phyloP scores from a whole-genome alignment of 345 rosid species.

The Adansonia digitata region DNA sequence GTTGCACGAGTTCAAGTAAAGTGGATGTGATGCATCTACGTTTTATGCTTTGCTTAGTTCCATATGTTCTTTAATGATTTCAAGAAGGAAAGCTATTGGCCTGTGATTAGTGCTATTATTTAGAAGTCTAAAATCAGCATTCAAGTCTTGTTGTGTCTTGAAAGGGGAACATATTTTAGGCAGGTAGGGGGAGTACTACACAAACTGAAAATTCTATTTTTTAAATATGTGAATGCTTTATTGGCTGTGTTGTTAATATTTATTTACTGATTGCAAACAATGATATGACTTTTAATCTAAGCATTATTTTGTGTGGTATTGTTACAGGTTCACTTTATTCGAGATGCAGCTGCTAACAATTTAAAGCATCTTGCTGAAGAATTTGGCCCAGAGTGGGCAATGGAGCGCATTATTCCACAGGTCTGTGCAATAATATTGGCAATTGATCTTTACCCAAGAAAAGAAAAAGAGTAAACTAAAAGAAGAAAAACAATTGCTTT shows the following conservation, averaged over 20 bases:
- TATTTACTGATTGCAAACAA: neutral
- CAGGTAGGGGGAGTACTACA: neutral
- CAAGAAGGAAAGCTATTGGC: neutral
- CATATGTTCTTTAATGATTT: neutral
- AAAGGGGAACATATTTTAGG: neutral
- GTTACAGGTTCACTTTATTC: constrained; percentile 67
- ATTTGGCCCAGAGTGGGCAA: constrained; percentile 88
- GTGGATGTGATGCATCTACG: neutral
- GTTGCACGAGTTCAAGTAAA: neutral
- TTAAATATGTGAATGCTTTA: neutral
- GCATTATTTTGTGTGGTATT: neutral
- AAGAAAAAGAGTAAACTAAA: neutral
- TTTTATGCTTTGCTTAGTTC: neutral
- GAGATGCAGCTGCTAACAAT: constrained; percentile 86
- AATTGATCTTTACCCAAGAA: neutral
- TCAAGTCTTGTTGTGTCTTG: no score
- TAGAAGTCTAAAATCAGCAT: neutral
- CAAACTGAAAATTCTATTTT: neutral
- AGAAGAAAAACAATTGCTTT: no score
- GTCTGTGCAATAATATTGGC: constrained; percentile 30
- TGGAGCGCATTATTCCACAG: constrained; percentile 85
- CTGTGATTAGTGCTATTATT: neutral
- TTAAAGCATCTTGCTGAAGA: constrained; percentile 83
- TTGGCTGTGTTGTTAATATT: neutral
- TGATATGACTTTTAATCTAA: neutral